Evolutionary conservation across 495 filamentous ascomycete genomes (phyloP).

Genomic region (Sporormia fimetaria): DNA sequence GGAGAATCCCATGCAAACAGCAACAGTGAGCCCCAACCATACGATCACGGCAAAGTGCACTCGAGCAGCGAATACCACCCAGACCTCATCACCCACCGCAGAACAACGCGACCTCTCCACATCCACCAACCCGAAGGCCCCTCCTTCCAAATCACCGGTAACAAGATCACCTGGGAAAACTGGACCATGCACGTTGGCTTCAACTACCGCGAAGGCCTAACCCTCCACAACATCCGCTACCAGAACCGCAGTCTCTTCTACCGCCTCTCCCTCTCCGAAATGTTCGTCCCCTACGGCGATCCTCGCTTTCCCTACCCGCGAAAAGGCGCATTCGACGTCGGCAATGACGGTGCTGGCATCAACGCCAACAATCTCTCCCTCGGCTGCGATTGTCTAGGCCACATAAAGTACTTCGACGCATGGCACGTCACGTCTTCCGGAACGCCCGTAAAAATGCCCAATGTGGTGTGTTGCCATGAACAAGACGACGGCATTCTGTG

Average conservation of each 20-base stretch:
- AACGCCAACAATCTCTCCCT: conserved; percentile 29
- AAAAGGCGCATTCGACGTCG: conserved; percentile 29
- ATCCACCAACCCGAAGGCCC: conserved; percentile 29
- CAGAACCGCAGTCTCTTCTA: conserved; percentile 57
- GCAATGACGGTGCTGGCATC: conserved; percentile 26
- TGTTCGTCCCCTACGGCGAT: conserved; percentile 53
- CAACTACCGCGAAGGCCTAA: conserved; percentile 31
- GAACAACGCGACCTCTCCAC: conserved; percentile 15
- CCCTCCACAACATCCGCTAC: conserved; percentile 43
- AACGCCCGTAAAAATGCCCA: conserved; percentile 16
- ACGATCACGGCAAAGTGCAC: conserved; percentile 13
- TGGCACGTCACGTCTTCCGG: conserved; percentile 19
- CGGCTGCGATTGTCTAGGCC: conserved; percentile 30
- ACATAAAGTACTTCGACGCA: conserved; percentile 25
- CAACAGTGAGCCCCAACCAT: conserved; percentile 2
- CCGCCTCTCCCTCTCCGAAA: conserved; percentile 58
- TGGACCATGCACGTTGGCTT: conserved; percentile 31
- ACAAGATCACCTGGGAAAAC: conserved; percentile 30
- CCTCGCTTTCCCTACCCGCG: conserved; percentile 24
- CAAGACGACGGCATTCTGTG: conserved; percentile 29
- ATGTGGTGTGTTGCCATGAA: conserved; percentile 30
- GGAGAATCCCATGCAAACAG: neutral
- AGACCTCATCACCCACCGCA: neutral
- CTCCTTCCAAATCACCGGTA: conserved; percentile 21
- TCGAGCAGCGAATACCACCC: conserved; percentile 20